phyloP scores from a whole-genome alignment of 768 basidiomycete genomes.

The Mycena sanguinolenta region DNA sequence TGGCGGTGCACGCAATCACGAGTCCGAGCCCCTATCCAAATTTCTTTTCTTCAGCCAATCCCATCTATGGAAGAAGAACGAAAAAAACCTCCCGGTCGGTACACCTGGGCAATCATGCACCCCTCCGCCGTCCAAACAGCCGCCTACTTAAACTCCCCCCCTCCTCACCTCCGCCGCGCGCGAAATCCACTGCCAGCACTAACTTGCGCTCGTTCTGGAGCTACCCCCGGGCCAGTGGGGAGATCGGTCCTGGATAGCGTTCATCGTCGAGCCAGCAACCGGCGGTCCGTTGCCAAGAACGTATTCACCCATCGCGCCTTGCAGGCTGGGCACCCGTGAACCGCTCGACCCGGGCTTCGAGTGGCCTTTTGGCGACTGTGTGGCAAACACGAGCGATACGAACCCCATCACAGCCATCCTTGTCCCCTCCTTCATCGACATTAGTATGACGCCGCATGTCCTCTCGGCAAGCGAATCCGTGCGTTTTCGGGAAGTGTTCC shows the following conservation, averaged over 20 bases:
- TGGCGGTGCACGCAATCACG: too few species aligned
- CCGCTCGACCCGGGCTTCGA: constrained; percentile 11
- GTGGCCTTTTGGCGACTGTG: constrained; percentile 19
- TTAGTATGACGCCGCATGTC: background rate
- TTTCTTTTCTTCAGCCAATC: too few species aligned
- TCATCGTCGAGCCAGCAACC: background rate
- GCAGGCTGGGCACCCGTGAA: constrained; percentile 4
- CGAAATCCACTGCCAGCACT: background rate
- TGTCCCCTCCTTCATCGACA: background rate
- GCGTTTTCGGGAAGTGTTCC: background rate
- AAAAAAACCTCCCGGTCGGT: background rate
- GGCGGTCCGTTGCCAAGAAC: background rate
- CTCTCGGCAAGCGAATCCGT: background rate
- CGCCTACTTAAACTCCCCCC: background rate
- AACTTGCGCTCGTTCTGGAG: constrained; percentile 10
- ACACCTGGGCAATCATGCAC: background rate
- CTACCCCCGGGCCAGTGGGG: background rate
- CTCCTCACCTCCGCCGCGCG: background rate
- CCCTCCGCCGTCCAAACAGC: constrained; percentile 11
- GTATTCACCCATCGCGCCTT: constrained; percentile 16
- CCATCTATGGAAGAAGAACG: too few species aligned
- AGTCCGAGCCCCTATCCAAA: too few species aligned
- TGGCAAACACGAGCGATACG: background rate
- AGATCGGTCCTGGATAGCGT: background rate
- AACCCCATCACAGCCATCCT: background rate